Conservation (phyloP, 768 basidiomycete species). For the Coprinopsis cinerea region DNA sequence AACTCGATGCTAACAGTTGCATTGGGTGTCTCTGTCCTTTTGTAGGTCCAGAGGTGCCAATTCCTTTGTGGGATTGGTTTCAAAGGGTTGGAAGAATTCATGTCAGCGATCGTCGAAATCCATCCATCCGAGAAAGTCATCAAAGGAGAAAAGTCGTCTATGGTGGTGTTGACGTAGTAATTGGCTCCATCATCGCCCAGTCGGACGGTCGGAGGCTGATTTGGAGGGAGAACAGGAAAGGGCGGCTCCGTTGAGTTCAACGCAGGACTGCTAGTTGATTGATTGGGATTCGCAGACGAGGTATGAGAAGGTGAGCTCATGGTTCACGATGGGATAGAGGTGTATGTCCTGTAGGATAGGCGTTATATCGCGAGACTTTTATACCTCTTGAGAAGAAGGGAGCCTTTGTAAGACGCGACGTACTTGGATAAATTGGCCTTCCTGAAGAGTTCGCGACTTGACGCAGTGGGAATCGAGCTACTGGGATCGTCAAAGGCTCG, state of each 20-base stretch:
- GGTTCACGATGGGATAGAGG: too few relatives aligned
- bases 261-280: background rate
- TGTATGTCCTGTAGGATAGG: too few relatives aligned
- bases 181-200: background rate
- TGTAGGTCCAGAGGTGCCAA: background rate
- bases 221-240: background rate
- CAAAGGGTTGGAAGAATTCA: background rate
- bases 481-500: too few relatives aligned
- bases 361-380: too few relatives aligned
- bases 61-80: background rate
- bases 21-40: background rate
- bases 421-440: too few relatives aligned
- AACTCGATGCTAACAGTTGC: constrained; percentile 1
- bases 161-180: constrained; percentile 3
- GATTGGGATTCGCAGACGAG: background rate
- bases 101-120: background rate
- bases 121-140: background rate
- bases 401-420: too few relatives aligned
- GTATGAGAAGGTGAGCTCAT: too few relatives aligned
- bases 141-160: constrained; percentile 4
- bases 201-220: background rate
- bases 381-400: too few relatives aligned
- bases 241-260: background rate
- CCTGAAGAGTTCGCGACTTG: too few relatives aligned
- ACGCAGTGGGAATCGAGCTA: too few relatives aligned